phyloP scores from a whole-genome alignment of 257 asterid genomes.

The Capsicum chinense region DNA sequence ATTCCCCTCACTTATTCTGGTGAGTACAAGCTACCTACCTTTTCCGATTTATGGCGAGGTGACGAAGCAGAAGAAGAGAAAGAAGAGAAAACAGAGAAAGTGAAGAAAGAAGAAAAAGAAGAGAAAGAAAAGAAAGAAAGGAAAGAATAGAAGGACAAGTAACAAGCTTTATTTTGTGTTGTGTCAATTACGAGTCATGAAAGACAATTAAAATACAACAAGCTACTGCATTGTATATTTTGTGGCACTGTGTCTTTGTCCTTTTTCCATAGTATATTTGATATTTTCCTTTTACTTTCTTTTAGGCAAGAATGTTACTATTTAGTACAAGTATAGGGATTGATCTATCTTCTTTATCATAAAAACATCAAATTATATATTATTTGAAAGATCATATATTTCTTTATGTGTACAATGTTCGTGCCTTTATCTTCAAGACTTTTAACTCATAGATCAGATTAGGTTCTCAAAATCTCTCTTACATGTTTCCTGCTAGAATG shows the following conservation, averaged over 20 bases:
- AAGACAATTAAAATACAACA: neutral
- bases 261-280: neutral
- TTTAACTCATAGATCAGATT: neutral
- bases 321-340: neutral
- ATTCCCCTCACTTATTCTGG: conserved; percentile 68
- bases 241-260: neutral
- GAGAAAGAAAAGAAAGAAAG: neutral
- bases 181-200: neutral
- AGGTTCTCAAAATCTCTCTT: neutral
- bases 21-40: conserved; percentile 68
- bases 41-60: conserved; percentile 48
- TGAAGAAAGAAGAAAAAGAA: neutral
- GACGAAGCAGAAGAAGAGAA: neutral
- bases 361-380: neutral
- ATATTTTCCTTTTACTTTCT: neutral
- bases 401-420: neutral
- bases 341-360: neutral
- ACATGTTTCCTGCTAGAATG: neutral
- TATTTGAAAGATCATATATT: neutral
- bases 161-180: neutral
- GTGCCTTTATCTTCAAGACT: neutral
- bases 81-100: neutral
- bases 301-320: neutral
- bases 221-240: neutral
- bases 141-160: neutral